A percentile compares a stretch with the other conserved stretches of the same genome.
Evolutionary conservation across 257 asterid genomes (phyloP).

Genomic region (Pogostemon cablin): DNA sequence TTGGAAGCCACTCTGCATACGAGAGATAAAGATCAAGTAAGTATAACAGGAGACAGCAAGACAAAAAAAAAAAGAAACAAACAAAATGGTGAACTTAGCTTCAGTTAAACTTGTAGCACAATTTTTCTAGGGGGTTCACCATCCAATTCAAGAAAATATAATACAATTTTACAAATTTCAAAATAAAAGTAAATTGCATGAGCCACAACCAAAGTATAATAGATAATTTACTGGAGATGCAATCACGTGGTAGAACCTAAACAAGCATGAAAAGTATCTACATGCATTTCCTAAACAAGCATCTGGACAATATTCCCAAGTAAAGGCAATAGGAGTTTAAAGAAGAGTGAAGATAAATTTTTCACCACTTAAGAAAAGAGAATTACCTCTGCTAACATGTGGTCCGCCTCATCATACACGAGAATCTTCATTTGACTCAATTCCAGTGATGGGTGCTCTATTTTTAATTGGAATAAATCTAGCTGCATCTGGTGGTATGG

Average conservation of each 20-base stretch:
- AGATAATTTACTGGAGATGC: constrained; percentile 21
- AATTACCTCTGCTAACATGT: constrained; percentile 86
- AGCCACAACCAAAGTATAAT: background rate
- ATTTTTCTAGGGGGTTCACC: background rate
- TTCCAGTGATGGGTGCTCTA: constrained; percentile 67
- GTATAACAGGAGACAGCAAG: constrained; percentile 7
- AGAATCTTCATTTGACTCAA: constrained; percentile 79
- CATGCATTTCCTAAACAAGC: constrained; percentile 25
- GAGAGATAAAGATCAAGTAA: constrained; percentile 14
- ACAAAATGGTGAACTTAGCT: constrained; percentile 14
- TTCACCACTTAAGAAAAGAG: constrained; percentile 7
- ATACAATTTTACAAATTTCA: background rate
- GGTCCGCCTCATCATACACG: constrained; percentile 97
- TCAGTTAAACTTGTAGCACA: constrained; percentile 3
- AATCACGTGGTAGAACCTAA: constrained; percentile 22
- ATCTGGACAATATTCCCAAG: background rate
- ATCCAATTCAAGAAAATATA: constrained; percentile 5
- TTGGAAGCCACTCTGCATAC: constrained; percentile 73
- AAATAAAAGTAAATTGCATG: background rate
- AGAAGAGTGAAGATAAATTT: constrained; percentile 18
- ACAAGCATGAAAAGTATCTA: background rate
- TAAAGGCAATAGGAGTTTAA: background rate
- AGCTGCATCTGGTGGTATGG: constrained; percentile 60
- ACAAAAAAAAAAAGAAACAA: background rate
- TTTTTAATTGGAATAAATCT: constrained; percentile 56